Evolutionary conservation across 1,284 basidiomycete genomes (phyloP).

Genomic region (Rhodotorula sp.): DNA sequence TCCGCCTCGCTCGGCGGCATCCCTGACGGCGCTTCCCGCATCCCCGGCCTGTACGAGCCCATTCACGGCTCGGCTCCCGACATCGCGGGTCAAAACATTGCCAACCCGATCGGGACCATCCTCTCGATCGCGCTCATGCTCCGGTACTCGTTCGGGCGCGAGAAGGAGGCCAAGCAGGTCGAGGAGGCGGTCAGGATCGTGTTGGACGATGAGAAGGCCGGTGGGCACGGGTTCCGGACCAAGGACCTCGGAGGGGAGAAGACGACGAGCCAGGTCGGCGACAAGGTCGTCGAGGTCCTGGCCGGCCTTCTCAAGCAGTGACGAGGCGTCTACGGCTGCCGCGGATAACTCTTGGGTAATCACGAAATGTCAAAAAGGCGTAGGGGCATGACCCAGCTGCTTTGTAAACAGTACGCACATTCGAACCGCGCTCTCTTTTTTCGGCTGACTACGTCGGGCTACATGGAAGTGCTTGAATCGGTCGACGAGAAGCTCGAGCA

Average conservation of each 20-base stretch:
- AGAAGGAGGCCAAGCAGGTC: constrained; percentile 76
- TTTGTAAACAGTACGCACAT: too few species aligned
- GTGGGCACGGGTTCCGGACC: constrained; percentile 78
- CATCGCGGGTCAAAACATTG: constrained; percentile 90
- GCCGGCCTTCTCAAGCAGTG: constrained; percentile 57
- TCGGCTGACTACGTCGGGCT: too few species aligned
- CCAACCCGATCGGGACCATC: constrained; percentile 96
- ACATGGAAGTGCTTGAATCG: too few species aligned
- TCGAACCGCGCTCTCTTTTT: too few species aligned
- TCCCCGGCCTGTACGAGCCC: constrained; percentile 89
- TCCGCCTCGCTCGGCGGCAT: constrained; percentile 93
- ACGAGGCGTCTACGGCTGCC: background rate
- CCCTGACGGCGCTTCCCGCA: constrained; percentile 67
- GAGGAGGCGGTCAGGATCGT: constrained; percentile 86
- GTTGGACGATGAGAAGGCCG: constrained; percentile 68
- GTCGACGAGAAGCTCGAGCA: too few species aligned
- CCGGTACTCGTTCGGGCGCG: constrained; percentile 87
- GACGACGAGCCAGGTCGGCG: constrained; percentile 75
- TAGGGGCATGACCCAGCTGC: too few species aligned
- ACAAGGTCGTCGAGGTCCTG: constrained; percentile 75
- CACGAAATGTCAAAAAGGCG: too few species aligned
- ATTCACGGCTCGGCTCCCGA: constrained; percentile 95
- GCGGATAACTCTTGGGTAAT: too few species aligned
- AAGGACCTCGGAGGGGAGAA: constrained; percentile 82
- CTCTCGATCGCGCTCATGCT: constrained; percentile 93